Evolutionary conservation across 768 basidiomycete genomes (phyloP), one percentile per base, ranked within the genome.

Genomic region (Mycena pura): DNA sequence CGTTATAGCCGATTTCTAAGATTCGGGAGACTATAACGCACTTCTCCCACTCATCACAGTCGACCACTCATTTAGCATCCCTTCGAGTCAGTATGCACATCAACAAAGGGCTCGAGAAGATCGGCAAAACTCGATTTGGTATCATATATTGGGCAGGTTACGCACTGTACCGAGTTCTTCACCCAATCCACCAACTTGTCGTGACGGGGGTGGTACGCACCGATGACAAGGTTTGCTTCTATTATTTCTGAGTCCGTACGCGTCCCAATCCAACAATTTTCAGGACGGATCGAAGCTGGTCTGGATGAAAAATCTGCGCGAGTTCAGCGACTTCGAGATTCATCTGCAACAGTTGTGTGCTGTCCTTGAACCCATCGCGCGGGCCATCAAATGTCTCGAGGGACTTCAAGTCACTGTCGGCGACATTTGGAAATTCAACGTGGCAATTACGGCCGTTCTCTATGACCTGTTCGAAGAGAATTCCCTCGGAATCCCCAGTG

Each of bases 381-480:
- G 69, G 3, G 58, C 73, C 1, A 63, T 70, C 21, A 63, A 65
- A n/a, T 71, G 69, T 36, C 68, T 74, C 6, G 71, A 74, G 38
- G 62, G 64, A 0, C 57, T 62, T 0, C 44, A 68, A 21, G 51
- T 61, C 2, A 72, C 69, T 15, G 63, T 63, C 15, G 68, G 66
- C n/a, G 66, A 70, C 24, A 52, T 73, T 3, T 74, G 61, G 39
- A 57, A 70, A 2, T 72, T 71, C 38, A 72, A 69, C 60, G 55
- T 73, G 6, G 72, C 68, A 10, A 65, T 64, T 9, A 58, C 54
- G 5, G 40, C 66, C 1, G 56, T 60, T 41, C 21, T 55, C 13
- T 36, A 47, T 19, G 43, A 61, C n/a, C 43, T 68, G 5, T 54
- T 70, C 32, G n/a, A n/a, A 0, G 48, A 56, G 36, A 61, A 67